These are phyloP conservation scores for Aspergillus felis DNA, from an alignment of 2,329 filamentous ascomycete species.

Conservation along the genomic window DNA sequence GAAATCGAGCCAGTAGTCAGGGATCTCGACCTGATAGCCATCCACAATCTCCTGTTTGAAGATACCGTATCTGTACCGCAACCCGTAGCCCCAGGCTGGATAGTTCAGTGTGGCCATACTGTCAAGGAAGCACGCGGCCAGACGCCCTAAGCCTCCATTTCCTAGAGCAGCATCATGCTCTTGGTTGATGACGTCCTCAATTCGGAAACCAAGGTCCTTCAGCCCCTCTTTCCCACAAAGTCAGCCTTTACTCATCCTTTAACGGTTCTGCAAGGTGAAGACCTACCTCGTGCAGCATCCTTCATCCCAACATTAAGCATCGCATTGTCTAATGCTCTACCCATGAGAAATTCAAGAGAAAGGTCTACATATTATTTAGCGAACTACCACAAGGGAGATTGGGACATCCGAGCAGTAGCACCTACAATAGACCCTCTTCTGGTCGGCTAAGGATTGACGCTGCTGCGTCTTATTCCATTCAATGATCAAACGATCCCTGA, in stretches of 20 bases:
- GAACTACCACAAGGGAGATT: background rate
- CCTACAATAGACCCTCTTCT: conserved; percentile 87
- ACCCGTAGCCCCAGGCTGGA: conserved; percentile 93
- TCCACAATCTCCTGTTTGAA: conserved; percentile 99
- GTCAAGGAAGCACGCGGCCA: conserved; percentile 96
- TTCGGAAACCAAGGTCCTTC: conserved; percentile 84
- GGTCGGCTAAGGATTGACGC: conserved; percentile 82
- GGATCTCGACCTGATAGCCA: conserved; percentile 96
- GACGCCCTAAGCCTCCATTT: conserved; percentile 89
- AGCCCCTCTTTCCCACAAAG: conserved; percentile 63
- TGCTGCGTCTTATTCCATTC: conserved; percentile 99
- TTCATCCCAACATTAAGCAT: conserved; percentile 96
- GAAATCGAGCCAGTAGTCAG: conserved; percentile 98
- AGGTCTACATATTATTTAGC: conserved; percentile 54
- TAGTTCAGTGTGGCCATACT: conserved; percentile 92
- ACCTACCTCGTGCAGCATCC: conserved; percentile 70
- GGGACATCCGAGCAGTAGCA: background rate
- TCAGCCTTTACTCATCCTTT: conserved; percentile 17
- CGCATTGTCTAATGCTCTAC: conserved; percentile 91
- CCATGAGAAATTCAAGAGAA: conserved; percentile 97
- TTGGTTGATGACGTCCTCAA: conserved; percentile 91
- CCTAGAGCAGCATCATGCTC: conserved; percentile 95
- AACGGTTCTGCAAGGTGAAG: background rate
- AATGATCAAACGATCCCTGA: conserved; percentile 86
- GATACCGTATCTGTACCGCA: conserved; percentile 94